Conservation (phyloP, 805 yeast species). For the Tetrapisispora phaffii region DNA sequence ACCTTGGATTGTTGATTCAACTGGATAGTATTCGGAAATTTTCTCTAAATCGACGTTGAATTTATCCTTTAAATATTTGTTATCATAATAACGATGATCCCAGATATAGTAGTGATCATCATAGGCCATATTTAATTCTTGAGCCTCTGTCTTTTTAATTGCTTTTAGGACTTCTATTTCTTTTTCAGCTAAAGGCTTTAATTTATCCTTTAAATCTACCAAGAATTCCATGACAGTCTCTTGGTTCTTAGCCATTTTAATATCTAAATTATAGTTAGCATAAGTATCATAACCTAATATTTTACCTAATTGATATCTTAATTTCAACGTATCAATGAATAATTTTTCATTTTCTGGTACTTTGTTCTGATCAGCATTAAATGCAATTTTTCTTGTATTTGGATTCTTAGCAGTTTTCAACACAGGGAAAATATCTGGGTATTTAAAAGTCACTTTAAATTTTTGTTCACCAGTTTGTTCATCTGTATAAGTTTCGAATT, state of each 20-base stretch:
- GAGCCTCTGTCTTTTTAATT: constrained; percentile 46
- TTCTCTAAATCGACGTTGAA: constrained; percentile 63
- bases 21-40: constrained; percentile 71
- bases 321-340: constrained; percentile 47
- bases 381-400: constrained; percentile 58
- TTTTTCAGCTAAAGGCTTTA: constrained; percentile 47
- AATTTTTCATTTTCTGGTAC: constrained; percentile 54
- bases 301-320: constrained; percentile 54
- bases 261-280: constrained; percentile 63
- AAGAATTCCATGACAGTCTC: constrained; percentile 52
- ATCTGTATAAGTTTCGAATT: constrained; percentile 38
- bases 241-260: constrained; percentile 69
- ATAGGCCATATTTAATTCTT: constrained; percentile 34
- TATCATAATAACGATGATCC: constrained; percentile 66
- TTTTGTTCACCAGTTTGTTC: constrained; percentile 34
- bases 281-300: constrained; percentile 57
- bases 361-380: constrained; percentile 58
- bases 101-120: constrained; percentile 48
- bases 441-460: constrained; percentile 65
- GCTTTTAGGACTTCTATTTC: constrained; percentile 41
- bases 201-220: constrained; percentile 47
- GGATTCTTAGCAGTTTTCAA: constrained; percentile 57
- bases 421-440: constrained; percentile 74
- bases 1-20: constrained; percentile 52
- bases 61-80: constrained; percentile 52